These are phyloP conservation scores for Cantharellus cinnabarinus DNA, from an alignment of 768 basidiomycete species.

Conservation along the genomic window DNA sequence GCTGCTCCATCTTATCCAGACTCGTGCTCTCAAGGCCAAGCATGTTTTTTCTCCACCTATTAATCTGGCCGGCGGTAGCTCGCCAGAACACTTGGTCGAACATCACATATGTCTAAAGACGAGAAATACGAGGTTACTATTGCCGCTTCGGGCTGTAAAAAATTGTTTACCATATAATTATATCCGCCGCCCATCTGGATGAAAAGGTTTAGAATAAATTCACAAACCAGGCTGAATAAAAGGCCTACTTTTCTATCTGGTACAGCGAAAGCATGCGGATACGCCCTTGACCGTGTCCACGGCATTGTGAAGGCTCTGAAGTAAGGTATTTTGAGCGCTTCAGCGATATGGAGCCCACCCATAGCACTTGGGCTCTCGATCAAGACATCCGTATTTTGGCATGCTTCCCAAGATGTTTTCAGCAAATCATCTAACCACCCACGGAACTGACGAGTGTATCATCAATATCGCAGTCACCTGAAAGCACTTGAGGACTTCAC, in stretches of 20 bases:
- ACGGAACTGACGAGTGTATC: constrained; percentile 43
- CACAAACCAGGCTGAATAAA: background rate
- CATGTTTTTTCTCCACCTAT: constrained; percentile 70
- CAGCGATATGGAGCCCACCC: constrained; percentile 93
- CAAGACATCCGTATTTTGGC: constrained; percentile 82
- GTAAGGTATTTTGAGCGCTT: constrained; percentile 82
- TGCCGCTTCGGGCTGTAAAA: background rate
- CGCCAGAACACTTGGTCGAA: constrained; percentile 98
- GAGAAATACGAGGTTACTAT: background rate
- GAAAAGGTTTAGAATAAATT: constrained; percentile 8
- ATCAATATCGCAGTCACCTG: constrained; percentile 3
- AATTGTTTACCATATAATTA: constrained; percentile 73
- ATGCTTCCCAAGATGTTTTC: constrained; percentile 89
- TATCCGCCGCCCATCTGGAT: constrained; percentile 83
- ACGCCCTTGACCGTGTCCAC: constrained; percentile 89
- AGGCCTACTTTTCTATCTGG: constrained; percentile 68
- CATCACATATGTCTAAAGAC: constrained; percentile 66
- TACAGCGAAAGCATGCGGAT: constrained; percentile 95
- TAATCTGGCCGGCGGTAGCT: constrained; percentile 82
- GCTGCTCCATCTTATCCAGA: constrained; percentile 88
- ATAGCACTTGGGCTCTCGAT: constrained; percentile 94
- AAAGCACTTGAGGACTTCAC: constrained; percentile 20
- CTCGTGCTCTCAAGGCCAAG: constrained; percentile 62
- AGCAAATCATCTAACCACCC: constrained; percentile 96
- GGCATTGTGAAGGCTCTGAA: constrained; percentile 96